These are phyloP conservation scores for Kwoniella shivajii DNA, from an alignment of 1,284 basidiomycete genomes.

Conservation along the genomic window DNA sequence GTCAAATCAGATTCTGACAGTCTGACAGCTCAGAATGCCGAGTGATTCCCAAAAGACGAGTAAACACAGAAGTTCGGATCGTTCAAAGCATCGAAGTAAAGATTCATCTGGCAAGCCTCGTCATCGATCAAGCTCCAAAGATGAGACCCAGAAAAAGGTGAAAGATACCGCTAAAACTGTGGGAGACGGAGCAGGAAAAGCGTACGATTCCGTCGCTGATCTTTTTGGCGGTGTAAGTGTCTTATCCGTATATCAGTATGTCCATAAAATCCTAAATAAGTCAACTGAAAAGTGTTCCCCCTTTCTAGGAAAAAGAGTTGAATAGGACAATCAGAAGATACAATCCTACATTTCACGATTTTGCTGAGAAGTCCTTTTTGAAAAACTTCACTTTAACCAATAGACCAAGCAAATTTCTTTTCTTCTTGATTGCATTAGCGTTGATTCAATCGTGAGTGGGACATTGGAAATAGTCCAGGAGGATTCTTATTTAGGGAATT, in stretches of 20 bases:
- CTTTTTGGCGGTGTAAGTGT: slow-evolving; percentile 40
- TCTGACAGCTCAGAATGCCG: no score
- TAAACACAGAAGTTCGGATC: no score
- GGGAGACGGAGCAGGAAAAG: slow-evolving; percentile 21
- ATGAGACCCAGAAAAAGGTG: slow-evolving; percentile 14
- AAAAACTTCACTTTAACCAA: slow-evolving; percentile 17
- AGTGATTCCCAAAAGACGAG: background rate
- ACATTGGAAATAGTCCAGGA: background rate
- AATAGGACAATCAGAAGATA: slow-evolving; percentile 32
- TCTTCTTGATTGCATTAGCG: slow-evolving; percentile 26
- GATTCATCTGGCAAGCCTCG: background rate
- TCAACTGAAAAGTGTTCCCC: background rate
- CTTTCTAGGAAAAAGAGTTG: slow-evolving; percentile 28
- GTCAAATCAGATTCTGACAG: no score
- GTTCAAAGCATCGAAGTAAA: no score
- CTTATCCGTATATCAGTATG: no score
- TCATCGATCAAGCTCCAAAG: background rate
- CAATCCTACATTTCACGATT: slow-evolving; percentile 35
- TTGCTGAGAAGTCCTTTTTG: slow-evolving; percentile 30
- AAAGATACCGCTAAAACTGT: slow-evolving; percentile 22
- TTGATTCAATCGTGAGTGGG: slow-evolving; percentile 35
- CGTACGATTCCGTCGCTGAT: slow-evolving; percentile 25
- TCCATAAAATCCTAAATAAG: background rate
- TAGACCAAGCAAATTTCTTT: slow-evolving; percentile 33
- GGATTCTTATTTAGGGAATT: background rate